A percentile compares a stretch with the other conserved stretches of the same genome.
Conservation (phyloP, 768 basidiomycete genomes). For the Tremella yokohamensis region DNA sequence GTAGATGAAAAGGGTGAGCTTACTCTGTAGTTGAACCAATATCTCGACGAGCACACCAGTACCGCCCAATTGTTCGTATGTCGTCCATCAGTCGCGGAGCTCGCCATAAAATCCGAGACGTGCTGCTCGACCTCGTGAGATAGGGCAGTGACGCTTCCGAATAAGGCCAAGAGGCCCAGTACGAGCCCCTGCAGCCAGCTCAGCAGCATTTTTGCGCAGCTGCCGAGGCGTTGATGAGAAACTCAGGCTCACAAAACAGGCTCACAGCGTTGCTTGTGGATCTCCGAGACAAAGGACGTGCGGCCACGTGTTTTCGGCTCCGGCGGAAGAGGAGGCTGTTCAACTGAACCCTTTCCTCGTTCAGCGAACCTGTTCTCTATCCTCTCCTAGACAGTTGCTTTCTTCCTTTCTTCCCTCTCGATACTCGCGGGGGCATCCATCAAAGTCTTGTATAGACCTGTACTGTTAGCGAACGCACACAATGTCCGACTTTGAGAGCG, state of each 20-base stretch:
- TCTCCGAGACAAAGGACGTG: too few relatives aligned
- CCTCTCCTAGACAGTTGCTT: too few relatives aligned
- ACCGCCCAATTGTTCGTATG: constrained; percentile 99
- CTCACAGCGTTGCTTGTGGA: too few relatives aligned
- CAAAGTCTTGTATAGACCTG: too few relatives aligned
- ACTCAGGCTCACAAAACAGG: too few relatives aligned
- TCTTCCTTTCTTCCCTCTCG: too few relatives aligned
- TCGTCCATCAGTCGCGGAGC: constrained; percentile 19
- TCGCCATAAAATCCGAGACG: constrained; percentile 22
- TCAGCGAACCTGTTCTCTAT: too few relatives aligned
- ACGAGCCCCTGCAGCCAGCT: constrained; percentile 2
- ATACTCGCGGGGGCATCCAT: too few relatives aligned
- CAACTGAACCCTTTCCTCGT: too few relatives aligned
- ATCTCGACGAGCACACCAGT: constrained; percentile 84
- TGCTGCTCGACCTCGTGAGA: constrained; percentile 24
- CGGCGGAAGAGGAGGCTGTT: too few relatives aligned
- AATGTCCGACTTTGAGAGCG: constrained; percentile 49
- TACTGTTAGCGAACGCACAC: neutral
- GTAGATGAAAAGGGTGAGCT: constrained; percentile 42
- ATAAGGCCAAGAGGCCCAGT: constrained; percentile 12
- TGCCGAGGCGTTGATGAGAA: neutral
- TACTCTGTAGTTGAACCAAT: constrained; percentile 99
- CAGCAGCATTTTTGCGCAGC: neutral
- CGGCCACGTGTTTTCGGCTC: too few relatives aligned
- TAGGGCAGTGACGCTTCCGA: neutral